Evolutionary conservation across 2,329 filamentous ascomycete genomes (phyloP), one percentile per base, ranked within the genome.

Genomic region (Dryadomyces sulphureus): DNA sequence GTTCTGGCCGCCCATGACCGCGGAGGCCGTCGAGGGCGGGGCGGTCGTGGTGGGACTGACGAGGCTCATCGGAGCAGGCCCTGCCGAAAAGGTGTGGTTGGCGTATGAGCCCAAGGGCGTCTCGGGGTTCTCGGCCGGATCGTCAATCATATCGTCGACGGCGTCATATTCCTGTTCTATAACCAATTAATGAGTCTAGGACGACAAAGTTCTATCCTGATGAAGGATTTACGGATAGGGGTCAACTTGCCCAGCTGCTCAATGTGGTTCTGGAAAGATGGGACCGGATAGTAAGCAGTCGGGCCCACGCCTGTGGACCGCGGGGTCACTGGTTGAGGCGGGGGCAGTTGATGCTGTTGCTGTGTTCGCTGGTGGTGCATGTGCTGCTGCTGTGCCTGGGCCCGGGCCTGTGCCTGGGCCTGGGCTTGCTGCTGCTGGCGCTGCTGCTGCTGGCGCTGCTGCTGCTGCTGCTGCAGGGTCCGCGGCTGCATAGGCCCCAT

Each of bases 121-220:
- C 50, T 87, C 81, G 53, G 60, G 55, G 12, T 53, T 49, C 79
- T 75, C 55, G 49, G 84, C 81, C 54, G 79, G 68, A 50, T 93
- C 85, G 57, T 95, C 89, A 62, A 93, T 79, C 73, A 94, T 84
- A 57, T 90, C 87, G 62, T 77, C 77, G 66, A 87, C 84, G 46
- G 86, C 83, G 62, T 95, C 89, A 67, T 95, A 96, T 70, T 96
- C 90, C 73, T 94, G 88, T 69, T 96, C 90, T 95, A 69, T 70
- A 73, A 58, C 68, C 65, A 78, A 63, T 66, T 61, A 71, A 75
- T 84, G 69, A 81, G 73, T 68, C 72, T 79, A 77, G 73, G 71
- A 79, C 71, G 71, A 73, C 72, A 78, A 61, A 76, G 70, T 67
- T 74, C 72, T 68, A 72, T 71, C 58, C 57, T 51, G 54, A 57